Conservation (phyloP, 345 rosid genomes). For the Tarenaya hassleriana region DNA sequence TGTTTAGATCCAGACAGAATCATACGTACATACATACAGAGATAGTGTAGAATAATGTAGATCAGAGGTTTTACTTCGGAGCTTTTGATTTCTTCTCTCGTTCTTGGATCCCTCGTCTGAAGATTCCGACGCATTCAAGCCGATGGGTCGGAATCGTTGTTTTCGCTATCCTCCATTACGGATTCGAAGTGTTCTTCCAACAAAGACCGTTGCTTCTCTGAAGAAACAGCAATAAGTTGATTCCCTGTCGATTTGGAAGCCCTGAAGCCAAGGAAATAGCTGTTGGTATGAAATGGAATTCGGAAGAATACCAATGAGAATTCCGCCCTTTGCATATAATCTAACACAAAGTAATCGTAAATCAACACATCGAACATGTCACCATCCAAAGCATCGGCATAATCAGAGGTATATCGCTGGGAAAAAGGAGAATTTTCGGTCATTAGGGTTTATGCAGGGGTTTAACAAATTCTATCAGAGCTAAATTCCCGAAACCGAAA, state of each 20-base stretch:
- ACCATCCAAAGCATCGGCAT: slow-evolving; percentile 2
- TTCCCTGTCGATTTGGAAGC: slow-evolving; percentile 63
- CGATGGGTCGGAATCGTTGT: slow-evolving; percentile 56
- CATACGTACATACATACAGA: neutral
- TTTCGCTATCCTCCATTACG: slow-evolving; percentile 49
- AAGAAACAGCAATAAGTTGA: slow-evolving; percentile 52
- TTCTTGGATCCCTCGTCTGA: too few species aligned
- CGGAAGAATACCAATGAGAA: too few species aligned
- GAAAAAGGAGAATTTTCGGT: slow-evolving; percentile 7
- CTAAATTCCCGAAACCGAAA: neutral
- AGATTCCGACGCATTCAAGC: too few species aligned
- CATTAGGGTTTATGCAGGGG: slow-evolving; percentile 3
- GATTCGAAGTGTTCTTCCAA: slow-evolving; percentile 84
- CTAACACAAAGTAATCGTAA: slow-evolving; percentile 18
- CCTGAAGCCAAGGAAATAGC: slow-evolving; percentile 53
- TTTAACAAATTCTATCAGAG: neutral
- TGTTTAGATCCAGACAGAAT: slow-evolving; percentile 3
- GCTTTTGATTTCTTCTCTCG: slow-evolving; percentile 42
- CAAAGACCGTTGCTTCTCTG: slow-evolving; percentile 54
- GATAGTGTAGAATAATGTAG: neutral
- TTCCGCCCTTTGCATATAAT: slow-evolving; percentile 34
- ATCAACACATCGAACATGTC: neutral
- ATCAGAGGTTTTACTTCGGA: slow-evolving; percentile 60
- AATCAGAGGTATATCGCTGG: neutral
- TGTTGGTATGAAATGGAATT: too few species aligned